Base-by-base conservation (phyloP, 176 grass and related monocot species). In the Chrysopogon serrulatus region DNA sequence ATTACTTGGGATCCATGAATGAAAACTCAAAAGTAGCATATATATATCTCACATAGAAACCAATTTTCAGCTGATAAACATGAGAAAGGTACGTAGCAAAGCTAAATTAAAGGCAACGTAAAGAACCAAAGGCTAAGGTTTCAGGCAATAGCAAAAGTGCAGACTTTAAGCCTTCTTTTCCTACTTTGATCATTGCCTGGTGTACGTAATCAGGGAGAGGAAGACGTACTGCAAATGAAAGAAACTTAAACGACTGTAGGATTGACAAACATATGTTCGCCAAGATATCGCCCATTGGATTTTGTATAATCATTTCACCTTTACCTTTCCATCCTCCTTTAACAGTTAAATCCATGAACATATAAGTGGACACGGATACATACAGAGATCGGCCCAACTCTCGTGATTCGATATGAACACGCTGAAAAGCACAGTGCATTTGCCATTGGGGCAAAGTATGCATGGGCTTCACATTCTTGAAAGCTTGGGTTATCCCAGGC, bases 101-200 rank as follows among this genome's bases (percentile, higher is more conserved):
- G 81, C 69, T 84, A 91, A 80, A 87, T 42, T 84, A 91, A 87
- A 91, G 81, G 80, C 61, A 69, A 91, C 33, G 40, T 80, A 91
- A 89, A 87, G 85, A 76, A 63, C 69, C 78, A 91, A 91, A 91
- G 85, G 33, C 86, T 69, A 84, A 75, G 49, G 33, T 79, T 62
- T 36, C 51, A 76, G 63, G 76, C 69, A 75, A 68, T 82, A 76
- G 68, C 24, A 84, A 90, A 87, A 76, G 80, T 60, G 41, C 16
- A 87, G 76, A 35, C 89, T 91, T 91, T 84, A 84, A 84, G 69
- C 68, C 75, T 45, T 79, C 80, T 87, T 74, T 86, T 80, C 70
- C 74, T 69, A 60, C 89, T 76, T 91, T 87, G 85, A 87, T 91
- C 75, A 87, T 87, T 90, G 84, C 89, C 74, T 27, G 13, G 48